Evolutionary conservation across 2,329 filamentous ascomycete genomes (phyloP).

Genomic region (Ceratocystis harringtonii): DNA sequence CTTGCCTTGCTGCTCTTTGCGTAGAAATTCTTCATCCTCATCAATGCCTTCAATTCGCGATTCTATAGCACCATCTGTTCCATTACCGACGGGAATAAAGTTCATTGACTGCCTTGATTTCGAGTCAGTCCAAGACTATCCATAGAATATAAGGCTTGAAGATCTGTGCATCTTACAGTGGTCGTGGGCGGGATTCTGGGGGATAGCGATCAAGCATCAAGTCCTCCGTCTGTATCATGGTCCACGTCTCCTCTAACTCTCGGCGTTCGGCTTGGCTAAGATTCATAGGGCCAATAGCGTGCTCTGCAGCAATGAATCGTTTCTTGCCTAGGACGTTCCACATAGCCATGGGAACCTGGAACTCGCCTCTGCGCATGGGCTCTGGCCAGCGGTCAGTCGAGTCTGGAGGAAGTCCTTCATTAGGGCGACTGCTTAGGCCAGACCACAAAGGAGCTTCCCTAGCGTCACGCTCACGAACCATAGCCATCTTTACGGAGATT

Average conservation of each 20-base stretch:
- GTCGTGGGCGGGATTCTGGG: slow-evolving; percentile 15
- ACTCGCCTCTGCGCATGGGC: slow-evolving; percentile 9
- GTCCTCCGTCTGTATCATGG: slow-evolving; percentile 17
- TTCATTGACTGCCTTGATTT: slow-evolving; percentile 9
- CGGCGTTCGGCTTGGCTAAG: slow-evolving; percentile 14
- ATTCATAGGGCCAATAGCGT: slow-evolving; percentile 11
- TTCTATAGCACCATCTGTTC: slow-evolving; percentile 2
- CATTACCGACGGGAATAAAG: slow-evolving; percentile 11
- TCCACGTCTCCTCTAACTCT: slow-evolving; percentile 17
- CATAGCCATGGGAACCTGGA: slow-evolving; percentile 14
- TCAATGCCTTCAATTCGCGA: slow-evolving; percentile 13
- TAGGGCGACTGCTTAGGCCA: background rate
- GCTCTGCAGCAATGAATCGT: slow-evolving; percentile 12
- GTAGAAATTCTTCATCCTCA: slow-evolving; percentile 14
- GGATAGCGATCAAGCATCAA: slow-evolving; percentile 16
- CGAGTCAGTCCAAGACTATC: background rate
- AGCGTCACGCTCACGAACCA: background rate
- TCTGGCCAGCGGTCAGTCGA: slow-evolving; percentile 17
- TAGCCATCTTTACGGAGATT: background rate
- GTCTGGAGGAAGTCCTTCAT: slow-evolving; percentile 9
- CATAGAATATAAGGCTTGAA: background rate
- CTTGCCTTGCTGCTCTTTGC: background rate
- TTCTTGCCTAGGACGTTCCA: slow-evolving; percentile 15
- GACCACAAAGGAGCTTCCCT: slow-evolving; percentile 5
- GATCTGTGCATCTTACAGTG: slow-evolving; percentile 10